phyloP scores from a whole-genome alignment of 208 protist species.

The Trypanosoma brucei region DNA sequence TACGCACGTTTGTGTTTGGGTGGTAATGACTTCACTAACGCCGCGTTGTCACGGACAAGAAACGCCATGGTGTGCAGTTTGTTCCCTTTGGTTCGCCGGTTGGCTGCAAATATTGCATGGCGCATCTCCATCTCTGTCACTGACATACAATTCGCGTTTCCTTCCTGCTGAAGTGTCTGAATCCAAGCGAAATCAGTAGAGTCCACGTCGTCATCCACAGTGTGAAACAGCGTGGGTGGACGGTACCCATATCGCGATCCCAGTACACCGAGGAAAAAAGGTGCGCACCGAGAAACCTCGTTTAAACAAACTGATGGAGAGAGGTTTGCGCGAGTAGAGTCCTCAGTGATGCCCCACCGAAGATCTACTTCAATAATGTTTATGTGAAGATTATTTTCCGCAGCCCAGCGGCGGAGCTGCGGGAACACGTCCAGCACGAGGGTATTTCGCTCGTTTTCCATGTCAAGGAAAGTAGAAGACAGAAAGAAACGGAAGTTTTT shows the following conservation, averaged over 20 bases:
- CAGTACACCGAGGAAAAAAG: conserved; percentile 92
- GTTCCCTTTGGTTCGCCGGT: conserved; percentile 23
- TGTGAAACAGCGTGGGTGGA: conserved; percentile 60
- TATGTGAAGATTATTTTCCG: conserved; percentile 49
- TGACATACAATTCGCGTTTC: conserved; percentile 44
- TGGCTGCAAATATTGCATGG: conserved; percentile 73
- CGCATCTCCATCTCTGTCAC: conserved; percentile 95
- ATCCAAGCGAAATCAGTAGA: conserved; percentile 70
- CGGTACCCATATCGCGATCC: conserved; percentile 87
- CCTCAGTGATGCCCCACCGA: conserved; percentile 94
- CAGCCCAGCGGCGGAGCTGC: conserved; percentile 77
- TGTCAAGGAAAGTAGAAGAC: conserved; percentile 95
- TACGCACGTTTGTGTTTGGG: conserved; percentile 42
- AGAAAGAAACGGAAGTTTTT: conserved; percentile 91
- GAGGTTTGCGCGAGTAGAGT: conserved; percentile 58
- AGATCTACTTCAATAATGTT: conserved; percentile 91
- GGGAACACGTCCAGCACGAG: conserved; percentile 92
- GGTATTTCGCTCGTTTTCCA: conserved; percentile 94
- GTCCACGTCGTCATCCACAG: conserved; percentile 69
- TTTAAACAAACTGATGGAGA: conserved; percentile 90
- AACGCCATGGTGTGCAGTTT: conserved; percentile 52
- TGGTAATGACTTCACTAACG: conserved; percentile 39
- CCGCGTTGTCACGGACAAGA: conserved; percentile 53
- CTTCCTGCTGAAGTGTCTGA: conserved; percentile 19
- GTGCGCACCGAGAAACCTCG: conserved; percentile 90